These are phyloP conservation scores for Paramarasmius palmivorus DNA, from an alignment of 1,284 basidiomycete genomes.

Conservation along the genomic window DNA sequence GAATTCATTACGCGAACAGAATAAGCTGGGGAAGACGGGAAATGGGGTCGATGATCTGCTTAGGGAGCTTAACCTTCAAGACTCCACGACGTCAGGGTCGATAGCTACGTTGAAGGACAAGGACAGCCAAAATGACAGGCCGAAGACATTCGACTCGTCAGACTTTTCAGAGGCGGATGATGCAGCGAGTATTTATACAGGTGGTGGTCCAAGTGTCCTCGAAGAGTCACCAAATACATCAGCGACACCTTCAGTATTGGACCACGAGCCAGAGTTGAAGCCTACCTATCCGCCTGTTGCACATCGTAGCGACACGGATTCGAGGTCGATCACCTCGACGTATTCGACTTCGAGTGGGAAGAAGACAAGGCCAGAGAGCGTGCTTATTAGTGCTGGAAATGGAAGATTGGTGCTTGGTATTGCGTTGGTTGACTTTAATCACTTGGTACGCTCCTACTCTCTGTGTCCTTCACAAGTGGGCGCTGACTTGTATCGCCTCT, in stretches of 20 bases:
- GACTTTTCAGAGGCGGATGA: constrained; percentile 45
- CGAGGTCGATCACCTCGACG: constrained; percentile 56
- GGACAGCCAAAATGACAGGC: constrained; percentile 44
- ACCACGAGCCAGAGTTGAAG: constrained; percentile 29
- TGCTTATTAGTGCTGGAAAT: constrained; percentile 56
- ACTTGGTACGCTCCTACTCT: constrained; percentile 57
- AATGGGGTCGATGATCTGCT: constrained; percentile 19
- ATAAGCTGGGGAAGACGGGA: background rate
- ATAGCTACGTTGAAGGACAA: constrained; percentile 32
- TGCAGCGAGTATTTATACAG: constrained; percentile 44
- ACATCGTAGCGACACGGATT: constrained; percentile 44
- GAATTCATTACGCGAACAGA: constrained; percentile 29
- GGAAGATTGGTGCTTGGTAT: constrained; percentile 78
- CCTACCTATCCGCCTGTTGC: constrained; percentile 60
- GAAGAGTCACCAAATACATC: constrained; percentile 53
- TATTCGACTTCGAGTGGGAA: constrained; percentile 45
- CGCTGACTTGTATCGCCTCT: constrained; percentile 18
- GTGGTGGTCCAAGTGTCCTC: constrained; percentile 24
- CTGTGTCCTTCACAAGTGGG: constrained; percentile 1
- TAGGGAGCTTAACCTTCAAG: constrained; percentile 24
- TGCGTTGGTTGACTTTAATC: constrained; percentile 89
- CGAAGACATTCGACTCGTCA: constrained; percentile 35
- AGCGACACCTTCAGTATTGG: constrained; percentile 47
- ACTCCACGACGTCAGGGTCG: constrained; percentile 26
- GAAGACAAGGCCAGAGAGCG: constrained; percentile 76